Evolutionary conservation across 1,139 yeast species (phyloP), one percentile per base, ranked within the genome.

Genomic region (Pichia sp.): DNA sequence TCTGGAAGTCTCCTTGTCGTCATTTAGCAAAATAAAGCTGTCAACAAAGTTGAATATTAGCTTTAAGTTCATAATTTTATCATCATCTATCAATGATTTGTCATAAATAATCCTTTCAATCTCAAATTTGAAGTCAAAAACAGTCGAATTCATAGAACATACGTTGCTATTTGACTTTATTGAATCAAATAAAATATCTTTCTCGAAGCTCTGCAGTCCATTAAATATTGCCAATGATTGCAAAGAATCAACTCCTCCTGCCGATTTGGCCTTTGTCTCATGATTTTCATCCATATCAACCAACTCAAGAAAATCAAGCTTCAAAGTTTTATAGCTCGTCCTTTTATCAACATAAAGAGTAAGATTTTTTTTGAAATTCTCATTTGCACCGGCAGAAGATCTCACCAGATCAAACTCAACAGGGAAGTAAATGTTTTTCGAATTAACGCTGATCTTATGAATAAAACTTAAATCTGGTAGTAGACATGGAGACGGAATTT

Each of bases 41-140:
- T 83, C 88, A 25, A 81, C 76, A 66, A 77, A 85, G 10, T 84
- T 80, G 65, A 87, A 83, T 18, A 87, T 67, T 41, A 87, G 66
- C 55, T 78, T 75, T 55, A 87, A 67, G 58, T 83, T 85, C 86
- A 89, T 82, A 48, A 86, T 65, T 52, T 84, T 87, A 51, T 84
- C 86, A 2, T 74, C 63, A 44, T 49, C 39, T 4, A 36, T 28
- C 5, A 54, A 13, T 0, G 66, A 64, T 21, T 60, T 54, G 0
- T 89, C 87, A 1, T 60, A 57, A 1, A 82, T 82, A 61, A 78
- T 69, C 3, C 66, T 63, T 34, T 69, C 69, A 41, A 85, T 65
- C 55, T 83, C 83, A 34, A 79, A 65, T 60, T 82, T 82, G 57
- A 77, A 74, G 61, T 85, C 89, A 28, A 80, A 69, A 13, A 80